Percentiles rank a stretch among this genome's conserved stretches.
Evolutionary conservation across 225 moss, liverwort and hornwort species (phyloP).

Genomic region (Thuidium tamariscinum): DNA sequence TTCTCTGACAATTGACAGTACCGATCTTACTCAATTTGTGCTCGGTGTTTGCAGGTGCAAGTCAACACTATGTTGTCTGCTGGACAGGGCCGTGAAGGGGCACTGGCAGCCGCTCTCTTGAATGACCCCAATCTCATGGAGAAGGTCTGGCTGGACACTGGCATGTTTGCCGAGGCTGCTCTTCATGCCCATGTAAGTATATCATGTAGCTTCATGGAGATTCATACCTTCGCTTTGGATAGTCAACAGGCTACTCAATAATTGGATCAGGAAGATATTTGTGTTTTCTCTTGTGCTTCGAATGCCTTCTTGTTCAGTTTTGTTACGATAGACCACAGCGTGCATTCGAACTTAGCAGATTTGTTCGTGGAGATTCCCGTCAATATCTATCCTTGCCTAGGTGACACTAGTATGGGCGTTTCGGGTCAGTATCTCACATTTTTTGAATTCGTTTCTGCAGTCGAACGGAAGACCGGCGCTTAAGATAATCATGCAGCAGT

Average conservation of each 20-base stretch:
- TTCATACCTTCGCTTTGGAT: neutral
- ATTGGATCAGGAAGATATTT: neutral
- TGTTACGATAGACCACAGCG: neutral
- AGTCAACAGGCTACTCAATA: neutral
- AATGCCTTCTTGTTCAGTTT: neutral
- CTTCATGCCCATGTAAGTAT: slow-evolving; percentile 89
- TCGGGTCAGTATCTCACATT: neutral
- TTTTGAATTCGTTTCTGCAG: slow-evolving; percentile 21
- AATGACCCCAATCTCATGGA: slow-evolving; percentile 87
- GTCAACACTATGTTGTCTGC: slow-evolving; percentile 76
- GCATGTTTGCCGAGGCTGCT: slow-evolving; percentile 85
- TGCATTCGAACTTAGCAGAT: neutral
- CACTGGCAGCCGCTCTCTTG: slow-evolving; percentile 80
- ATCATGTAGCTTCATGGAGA: neutral
- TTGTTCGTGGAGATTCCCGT: neutral
- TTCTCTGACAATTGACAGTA: neutral
- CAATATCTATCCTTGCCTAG: neutral
- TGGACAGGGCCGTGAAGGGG: slow-evolving; percentile 84
- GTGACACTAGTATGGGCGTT: neutral
- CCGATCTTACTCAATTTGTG: neutral
- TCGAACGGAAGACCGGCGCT: slow-evolving; percentile 74
- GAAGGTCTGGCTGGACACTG: slow-evolving; percentile 83
- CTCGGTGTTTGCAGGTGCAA: slow-evolving; percentile 58
- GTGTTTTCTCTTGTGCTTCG: neutral
- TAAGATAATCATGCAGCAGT: slow-evolving; percentile 60